Conservation (phyloP, 345 rosid species). For the Aquilaria yunnanensis region DNA sequence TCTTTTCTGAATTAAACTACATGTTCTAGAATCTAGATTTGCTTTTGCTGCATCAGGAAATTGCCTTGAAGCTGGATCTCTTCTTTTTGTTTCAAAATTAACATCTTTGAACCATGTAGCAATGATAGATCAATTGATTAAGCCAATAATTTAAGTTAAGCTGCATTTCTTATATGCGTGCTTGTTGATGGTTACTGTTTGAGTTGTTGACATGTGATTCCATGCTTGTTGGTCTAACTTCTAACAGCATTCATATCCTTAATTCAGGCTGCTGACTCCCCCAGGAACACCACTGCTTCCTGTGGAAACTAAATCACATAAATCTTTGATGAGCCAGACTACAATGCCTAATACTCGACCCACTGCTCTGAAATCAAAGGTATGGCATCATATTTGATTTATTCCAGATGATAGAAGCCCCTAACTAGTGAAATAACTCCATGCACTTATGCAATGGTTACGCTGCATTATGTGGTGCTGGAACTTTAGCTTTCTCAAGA, state of each 20-base stretch:
- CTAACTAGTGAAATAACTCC: slow-evolving; percentile 5
- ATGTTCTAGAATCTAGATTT: too few relatives aligned
- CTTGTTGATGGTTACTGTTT: background rate
- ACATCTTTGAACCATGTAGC: background rate
- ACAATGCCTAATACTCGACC: slow-evolving; percentile 46
- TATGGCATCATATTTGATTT: slow-evolving; percentile 22
- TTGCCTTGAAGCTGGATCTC: too few relatives aligned
- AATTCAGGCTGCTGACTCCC: slow-evolving; percentile 81
- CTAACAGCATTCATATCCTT: slow-evolving; percentile 9
- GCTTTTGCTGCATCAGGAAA: too few relatives aligned
- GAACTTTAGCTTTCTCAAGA: background rate
- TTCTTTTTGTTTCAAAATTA: background rate
- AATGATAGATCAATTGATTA: background rate
- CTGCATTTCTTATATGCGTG: background rate
- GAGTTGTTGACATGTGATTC: background rate
- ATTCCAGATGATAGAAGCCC: slow-evolving; percentile 9
- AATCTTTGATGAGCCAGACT: slow-evolving; percentile 34
- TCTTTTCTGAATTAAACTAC: background rate
- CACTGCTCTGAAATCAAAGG: slow-evolving; percentile 46
- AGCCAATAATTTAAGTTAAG: background rate
- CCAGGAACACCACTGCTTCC: slow-evolving; percentile 76
- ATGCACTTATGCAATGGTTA: slow-evolving; percentile 4
- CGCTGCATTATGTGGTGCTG: background rate
- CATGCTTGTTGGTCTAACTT: background rate
- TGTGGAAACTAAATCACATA: slow-evolving; percentile 49